These are phyloP conservation scores for Ophiorrhiza pumila DNA, from an alignment of 257 asterid species.

Conservation along the genomic window DNA sequence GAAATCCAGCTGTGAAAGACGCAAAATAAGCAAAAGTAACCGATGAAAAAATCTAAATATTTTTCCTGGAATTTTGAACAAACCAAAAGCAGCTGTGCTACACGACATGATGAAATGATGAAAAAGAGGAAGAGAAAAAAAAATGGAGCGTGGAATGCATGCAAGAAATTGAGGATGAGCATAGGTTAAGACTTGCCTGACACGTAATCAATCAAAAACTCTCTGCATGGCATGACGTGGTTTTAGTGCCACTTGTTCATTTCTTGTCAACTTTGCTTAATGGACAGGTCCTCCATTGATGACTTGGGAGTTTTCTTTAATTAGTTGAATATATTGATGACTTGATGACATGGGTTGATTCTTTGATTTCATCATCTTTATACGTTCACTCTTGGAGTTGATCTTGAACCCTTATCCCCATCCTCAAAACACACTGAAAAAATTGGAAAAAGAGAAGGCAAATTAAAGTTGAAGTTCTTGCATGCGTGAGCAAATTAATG, in stretches of 20 bases:
- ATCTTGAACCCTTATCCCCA: background rate
- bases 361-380: background rate
- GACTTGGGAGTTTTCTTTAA: background rate
- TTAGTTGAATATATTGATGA: background rate
- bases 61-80: background rate
- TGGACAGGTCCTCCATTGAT: background rate
- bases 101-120: constrained; percentile 1
- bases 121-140: background rate
- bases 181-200: constrained; percentile 17
- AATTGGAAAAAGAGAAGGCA: background rate
- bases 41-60: background rate
- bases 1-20: background rate
- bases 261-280: background rate
- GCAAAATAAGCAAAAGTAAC: background rate
- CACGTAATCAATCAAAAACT: constrained; percentile 23
- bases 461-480: background rate
- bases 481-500: background rate
- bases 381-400: too few relatives aligned
- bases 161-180: constrained; percentile 2
- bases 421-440: too few relatives aligned
- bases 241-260: constrained; percentile 10
- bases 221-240: constrained; percentile 11
- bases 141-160: constrained; percentile 6
- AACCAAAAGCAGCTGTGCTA: background rate
- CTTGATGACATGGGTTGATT: too few relatives aligned